Conservation (phyloP, 805 yeast species). For the Saccharomyces kudriavzevii region DNA sequence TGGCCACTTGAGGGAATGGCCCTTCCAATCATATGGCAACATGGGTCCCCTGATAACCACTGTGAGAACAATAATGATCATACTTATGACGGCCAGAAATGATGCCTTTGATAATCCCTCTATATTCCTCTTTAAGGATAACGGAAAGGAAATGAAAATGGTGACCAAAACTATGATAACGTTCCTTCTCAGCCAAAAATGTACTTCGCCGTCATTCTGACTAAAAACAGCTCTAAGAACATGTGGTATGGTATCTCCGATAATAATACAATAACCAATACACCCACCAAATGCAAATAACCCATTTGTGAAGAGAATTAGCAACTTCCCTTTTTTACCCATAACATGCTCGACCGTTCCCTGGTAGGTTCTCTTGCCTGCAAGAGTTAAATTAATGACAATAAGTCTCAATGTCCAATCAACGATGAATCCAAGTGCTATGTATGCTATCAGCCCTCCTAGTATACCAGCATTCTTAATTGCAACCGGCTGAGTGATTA, state of each 20-base stretch:
- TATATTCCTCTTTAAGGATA: slow-evolving; percentile 72
- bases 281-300: slow-evolving; percentile 91
- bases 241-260: slow-evolving; percentile 92
- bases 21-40: slow-evolving; percentile 40
- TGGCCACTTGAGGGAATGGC: slow-evolving; percentile 34
- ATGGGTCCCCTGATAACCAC: slow-evolving; percentile 70
- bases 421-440: slow-evolving; percentile 56
- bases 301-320: slow-evolving; percentile 70
- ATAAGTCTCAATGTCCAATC: slow-evolving; percentile 85
- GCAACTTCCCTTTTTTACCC: slow-evolving; percentile 61
- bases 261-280: slow-evolving; percentile 87
- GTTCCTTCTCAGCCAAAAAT: slow-evolving; percentile 37
- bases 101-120: slow-evolving; percentile 81
- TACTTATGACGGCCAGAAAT: slow-evolving; percentile 76
- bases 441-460: slow-evolving; percentile 59
- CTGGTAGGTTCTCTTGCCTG: slow-evolving; percentile 74
- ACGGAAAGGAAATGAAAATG: slow-evolving; percentile 67
- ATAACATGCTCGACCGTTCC: slow-evolving; percentile 74
- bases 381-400: slow-evolving; percentile 70
- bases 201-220: slow-evolving; percentile 17
- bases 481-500: slow-evolving; percentile 89
- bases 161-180: slow-evolving; percentile 66
- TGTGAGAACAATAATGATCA: slow-evolving; percentile 67
- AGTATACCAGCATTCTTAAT: slow-evolving; percentile 69
- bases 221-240: slow-evolving; percentile 64